Percentiles rank a stretch among this genome's conserved stretches.
Conservation (phyloP, 1,284 basidiomycete genomes). For the Sporisorium iseilematis-ciliati region DNA sequence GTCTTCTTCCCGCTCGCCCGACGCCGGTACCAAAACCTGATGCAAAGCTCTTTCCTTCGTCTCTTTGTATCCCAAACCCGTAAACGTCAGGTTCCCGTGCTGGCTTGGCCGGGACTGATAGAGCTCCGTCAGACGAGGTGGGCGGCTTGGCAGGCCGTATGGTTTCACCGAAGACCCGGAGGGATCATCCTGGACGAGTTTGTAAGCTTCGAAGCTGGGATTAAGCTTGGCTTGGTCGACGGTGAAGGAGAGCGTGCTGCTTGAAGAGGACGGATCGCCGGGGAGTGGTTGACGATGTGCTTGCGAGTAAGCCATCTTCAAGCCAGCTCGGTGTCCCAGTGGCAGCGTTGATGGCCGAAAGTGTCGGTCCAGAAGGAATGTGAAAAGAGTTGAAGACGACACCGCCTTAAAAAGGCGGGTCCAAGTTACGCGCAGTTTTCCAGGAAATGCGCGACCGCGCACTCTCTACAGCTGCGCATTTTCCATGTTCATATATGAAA, state of each 20-base stretch:
- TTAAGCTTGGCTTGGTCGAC: conserved; percentile 34
- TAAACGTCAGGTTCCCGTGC: conserved; percentile 19
- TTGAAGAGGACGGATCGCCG: background rate
- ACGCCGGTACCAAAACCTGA: conserved; percentile 30
- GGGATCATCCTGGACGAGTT: conserved; percentile 38
- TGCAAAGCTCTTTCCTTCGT: conserved; percentile 46
- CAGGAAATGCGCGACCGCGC: conserved; percentile 2
- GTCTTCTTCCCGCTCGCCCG: background rate
- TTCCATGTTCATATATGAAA: background rate
- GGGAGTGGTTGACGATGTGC: conserved; percentile 28
- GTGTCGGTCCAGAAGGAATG: background rate
- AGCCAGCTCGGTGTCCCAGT: background rate
- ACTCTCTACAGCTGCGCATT: conserved; percentile 14
- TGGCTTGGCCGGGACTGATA: conserved; percentile 23
- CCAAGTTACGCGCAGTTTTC: too few species aligned
- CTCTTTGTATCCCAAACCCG: conserved; percentile 43
- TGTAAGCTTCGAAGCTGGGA: conserved; percentile 51
- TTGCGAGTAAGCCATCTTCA: conserved; percentile 37
- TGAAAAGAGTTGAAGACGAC: conserved; percentile 13
- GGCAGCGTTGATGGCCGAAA: background rate
- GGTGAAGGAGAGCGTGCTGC: conserved; percentile 6
- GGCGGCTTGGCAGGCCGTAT: conserved; percentile 28
- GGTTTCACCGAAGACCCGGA: conserved; percentile 5
- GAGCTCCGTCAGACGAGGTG: conserved; percentile 22
- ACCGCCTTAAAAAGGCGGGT: too few species aligned